Base-by-base conservation (phyloP, 306 rosid genomes). In the Cicer arietinum region DNA sequence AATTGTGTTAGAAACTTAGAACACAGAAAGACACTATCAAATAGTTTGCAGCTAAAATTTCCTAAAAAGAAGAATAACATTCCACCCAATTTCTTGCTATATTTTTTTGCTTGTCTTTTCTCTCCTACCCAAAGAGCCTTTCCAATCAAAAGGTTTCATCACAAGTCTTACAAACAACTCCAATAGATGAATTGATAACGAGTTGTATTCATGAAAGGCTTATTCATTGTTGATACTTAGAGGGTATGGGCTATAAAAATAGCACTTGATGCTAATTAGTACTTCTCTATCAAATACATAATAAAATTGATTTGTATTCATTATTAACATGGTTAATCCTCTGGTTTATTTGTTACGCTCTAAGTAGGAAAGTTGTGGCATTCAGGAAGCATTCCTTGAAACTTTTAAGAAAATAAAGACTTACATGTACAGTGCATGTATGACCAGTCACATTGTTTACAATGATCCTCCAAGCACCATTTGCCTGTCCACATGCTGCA, bases 381-480 rank as follows among this genome's bases (percentile, higher is more conserved):
- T 44, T 43, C 22, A 60, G 77, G 70, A 78, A 75, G 30, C 25
- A 72, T 67, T 74, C 47, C 69, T 80, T 56, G 4, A 41, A 79
- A 72, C 39, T 72, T 68, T 22, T 46, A 67, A 77, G 56, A 13
- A 42, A 72, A 69, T 51, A 54, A 59, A 71, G 59, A 79, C 98
- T 81, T 94, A 94, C 97, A 76, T 94, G 90, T 69, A 94, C 86
- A 9, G 89, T 83, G 89, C 95, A 90, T 73, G 99, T 94, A 77
- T 92, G 96, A 77, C 99, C 99, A 10, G 99, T 91, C 81, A 85
- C 99, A 77, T 94, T 94, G 76, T 94, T 92, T 60, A 94, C 99
- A 53, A 90, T 84, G 71, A 92, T 86, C 87, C 99, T 90, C 99
- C 99, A 94, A 76, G 95, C 88, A 81, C 92, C 93, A 81, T 91